Conservation (phyloP, 768 basidiomycete species). For the Tephrocybe sp. region DNA sequence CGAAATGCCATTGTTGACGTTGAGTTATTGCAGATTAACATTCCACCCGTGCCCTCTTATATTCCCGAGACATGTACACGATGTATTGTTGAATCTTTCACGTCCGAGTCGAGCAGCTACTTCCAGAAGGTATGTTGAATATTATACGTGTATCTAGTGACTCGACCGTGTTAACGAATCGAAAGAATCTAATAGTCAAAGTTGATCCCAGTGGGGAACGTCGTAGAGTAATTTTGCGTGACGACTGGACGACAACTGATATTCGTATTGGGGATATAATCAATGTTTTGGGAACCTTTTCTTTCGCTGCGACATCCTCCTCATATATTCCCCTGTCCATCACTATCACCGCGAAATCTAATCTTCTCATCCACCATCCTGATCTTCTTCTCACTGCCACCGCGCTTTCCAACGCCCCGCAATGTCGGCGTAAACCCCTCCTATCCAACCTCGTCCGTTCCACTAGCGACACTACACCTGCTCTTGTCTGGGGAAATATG, state of each 20-base stretch:
- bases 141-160: not conserved
- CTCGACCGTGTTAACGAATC: not conserved
- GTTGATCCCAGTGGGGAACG: slow-evolving; percentile 36
- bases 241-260: slow-evolving; percentile 77
- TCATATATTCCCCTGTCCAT: slow-evolving; percentile 46
- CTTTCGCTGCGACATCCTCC: slow-evolving; percentile 27
- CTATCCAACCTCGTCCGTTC: slow-evolving; percentile 64
- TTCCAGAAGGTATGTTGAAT: slow-evolving; percentile 42
- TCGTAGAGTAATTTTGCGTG: slow-evolving; percentile 59
- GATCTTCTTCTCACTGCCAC: slow-evolving; percentile 92
- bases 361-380: slow-evolving; percentile 86
- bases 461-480: slow-evolving; percentile 58
- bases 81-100: slow-evolving; percentile 53
- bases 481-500: slow-evolving; percentile 89
- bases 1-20: not conserved
- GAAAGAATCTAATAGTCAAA: slow-evolving; percentile 52
- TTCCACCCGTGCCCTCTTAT: slow-evolving; percentile 21
- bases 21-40: slow-evolving; percentile 2
- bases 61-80: slow-evolving; percentile 46
- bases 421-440: slow-evolving; percentile 87
- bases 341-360: slow-evolving; percentile 57
- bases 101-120: slow-evolving; percentile 24
- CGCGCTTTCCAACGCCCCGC: slow-evolving; percentile 77
- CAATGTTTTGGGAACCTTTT: slow-evolving; percentile 65
- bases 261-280: slow-evolving; percentile 70